A percentile compares a stretch with the other conserved stretches of the same genome.
phyloP scores from a whole-genome alignment of 495 filamentous ascomycete species.

The Neohortaea acidophila region DNA sequence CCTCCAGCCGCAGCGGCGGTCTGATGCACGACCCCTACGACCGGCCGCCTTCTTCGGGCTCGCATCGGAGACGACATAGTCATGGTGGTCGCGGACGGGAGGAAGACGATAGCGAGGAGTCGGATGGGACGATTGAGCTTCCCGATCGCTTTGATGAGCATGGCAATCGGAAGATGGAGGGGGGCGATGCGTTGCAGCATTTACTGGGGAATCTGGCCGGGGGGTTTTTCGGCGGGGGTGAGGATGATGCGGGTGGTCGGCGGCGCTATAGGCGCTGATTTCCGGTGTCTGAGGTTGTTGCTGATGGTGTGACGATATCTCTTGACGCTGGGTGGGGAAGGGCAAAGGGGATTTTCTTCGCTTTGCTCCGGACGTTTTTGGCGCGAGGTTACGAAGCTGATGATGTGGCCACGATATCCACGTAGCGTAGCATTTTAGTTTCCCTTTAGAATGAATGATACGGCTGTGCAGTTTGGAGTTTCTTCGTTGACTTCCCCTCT shows the following conservation, averaged over 20 bases:
- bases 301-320: too few relatives aligned
- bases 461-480: too few relatives aligned
- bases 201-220: slow-evolving; percentile 14
- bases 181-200: slow-evolving; percentile 19
- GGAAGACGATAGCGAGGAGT: slow-evolving; percentile 9
- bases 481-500: too few relatives aligned
- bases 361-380: too few relatives aligned
- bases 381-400: too few relatives aligned
- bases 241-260: not conserved
- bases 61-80: not conserved
- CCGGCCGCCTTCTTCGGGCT: not conserved
- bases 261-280: not conserved
- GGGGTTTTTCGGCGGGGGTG: slow-evolving; percentile 3
- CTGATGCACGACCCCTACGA: slow-evolving; percentile 14
- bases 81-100: slow-evolving; percentile 1
- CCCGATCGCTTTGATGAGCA: slow-evolving; percentile 24
- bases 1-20: not conserved
- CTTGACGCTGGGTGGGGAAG: too few relatives aligned
- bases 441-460: too few relatives aligned
- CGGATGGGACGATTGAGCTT: slow-evolving; percentile 23
- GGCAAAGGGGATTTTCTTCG: too few relatives aligned
- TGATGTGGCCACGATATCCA: too few relatives aligned
- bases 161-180: slow-evolving; percentile 16
- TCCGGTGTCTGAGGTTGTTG: too few relatives aligned
- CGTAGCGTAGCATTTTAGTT: too few relatives aligned